A percentile compares a stretch with the other conserved stretches of the same genome.
Conservation (phyloP, 2,329 filamentous ascomycete genomes). For the Claviceps digitariae region DNA sequence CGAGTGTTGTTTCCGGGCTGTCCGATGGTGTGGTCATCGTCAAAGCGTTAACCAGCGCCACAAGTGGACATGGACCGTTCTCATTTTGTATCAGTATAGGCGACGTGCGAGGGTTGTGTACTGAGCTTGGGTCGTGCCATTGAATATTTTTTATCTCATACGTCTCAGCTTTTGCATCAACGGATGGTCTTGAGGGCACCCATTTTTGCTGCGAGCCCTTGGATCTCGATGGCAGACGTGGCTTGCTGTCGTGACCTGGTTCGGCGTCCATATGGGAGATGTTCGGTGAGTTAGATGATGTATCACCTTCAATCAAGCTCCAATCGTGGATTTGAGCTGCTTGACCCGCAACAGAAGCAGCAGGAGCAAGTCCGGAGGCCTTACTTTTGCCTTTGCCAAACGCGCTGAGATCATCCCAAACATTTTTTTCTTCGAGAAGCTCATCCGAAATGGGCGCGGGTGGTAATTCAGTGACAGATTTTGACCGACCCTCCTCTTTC, state of each 20-base stretch:
- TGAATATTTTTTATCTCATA: slow-evolving; percentile 88
- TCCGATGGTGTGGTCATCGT: slow-evolving; percentile 65
- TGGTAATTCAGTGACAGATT: slow-evolving; percentile 11
- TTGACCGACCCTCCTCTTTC: slow-evolving; percentile 23
- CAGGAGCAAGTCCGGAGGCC: slow-evolving; percentile 10
- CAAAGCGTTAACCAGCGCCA: slow-evolving; percentile 86
- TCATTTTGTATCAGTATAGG: slow-evolving; percentile 86
- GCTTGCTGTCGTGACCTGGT: slow-evolving; percentile 11
- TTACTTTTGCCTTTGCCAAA: slow-evolving; percentile 29
- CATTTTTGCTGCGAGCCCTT: slow-evolving; percentile 17
- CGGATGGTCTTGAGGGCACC: slow-evolving; percentile 27
- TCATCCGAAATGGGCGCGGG: slow-evolving; percentile 19
- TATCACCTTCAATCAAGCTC: slow-evolving; percentile 36
- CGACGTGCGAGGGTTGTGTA: slow-evolving; percentile 55
- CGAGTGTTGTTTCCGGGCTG: slow-evolving; percentile 50
- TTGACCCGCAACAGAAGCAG: slow-evolving; percentile 7
- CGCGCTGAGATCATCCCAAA: slow-evolving; percentile 35
- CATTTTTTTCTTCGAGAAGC: slow-evolving; percentile 26
- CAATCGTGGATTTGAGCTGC: slow-evolving; percentile 28
- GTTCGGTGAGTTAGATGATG: slow-evolving; percentile 11
- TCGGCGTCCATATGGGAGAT: slow-evolving; percentile 5
- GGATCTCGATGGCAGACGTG: slow-evolving; percentile 25
- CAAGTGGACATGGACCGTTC: slow-evolving; percentile 85
- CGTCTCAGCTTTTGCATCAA: slow-evolving; percentile 50
- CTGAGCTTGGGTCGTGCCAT: slow-evolving; percentile 57